Evolutionary conservation across 2,329 filamentous ascomycete species (phyloP), one percentile per base, ranked within the genome.

Genomic region (Cladosporium velox): DNA sequence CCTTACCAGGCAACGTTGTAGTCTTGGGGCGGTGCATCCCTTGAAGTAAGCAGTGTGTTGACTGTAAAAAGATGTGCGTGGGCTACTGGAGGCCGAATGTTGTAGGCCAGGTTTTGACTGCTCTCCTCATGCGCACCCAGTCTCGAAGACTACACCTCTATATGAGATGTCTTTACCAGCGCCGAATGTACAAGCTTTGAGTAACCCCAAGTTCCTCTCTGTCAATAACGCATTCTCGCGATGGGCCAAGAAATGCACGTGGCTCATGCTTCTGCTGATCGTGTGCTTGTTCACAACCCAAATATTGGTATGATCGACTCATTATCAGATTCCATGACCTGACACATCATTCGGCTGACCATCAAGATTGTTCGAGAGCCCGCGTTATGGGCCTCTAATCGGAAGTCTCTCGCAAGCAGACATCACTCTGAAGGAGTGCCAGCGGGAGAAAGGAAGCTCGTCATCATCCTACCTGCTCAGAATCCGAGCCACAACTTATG

Each of bases 401-500:
- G 15, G 15, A 55, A 55, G 30, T 14, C 52, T 55, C 52, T 55
- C 18, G 14, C 26, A 32, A 30, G 24, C 7, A 32, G 14, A 5
- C 35, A 60, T 18, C 14, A 18, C 11, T 26, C 26, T 32, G 41
- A 34, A 18, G 41, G 26, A 26, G 21, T 60, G 4, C 38, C 58
- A 21, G 38, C 58, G 3, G 65, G 54, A n/a, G 26, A 67, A 30
- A 30, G 60, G 28, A 67, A 55, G 49, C 57, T 67, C 4, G 66
- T 52, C 49, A 26, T 67, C 18, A 49, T 67, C 41, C 54, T 67
- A 4, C 66, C 62, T 11, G 66, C 64, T 18, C 28, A 67, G 21
- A 15, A 12, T 18, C 66, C 66, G 4, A 67, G 59, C 15, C 26
- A 15, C 21, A 57, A 67, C n/a, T 26, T 67, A 5, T 67, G 66